Base-by-base conservation (phyloP, 2,329 filamentous ascomycete species). In the Penicillium expansum region DNA sequence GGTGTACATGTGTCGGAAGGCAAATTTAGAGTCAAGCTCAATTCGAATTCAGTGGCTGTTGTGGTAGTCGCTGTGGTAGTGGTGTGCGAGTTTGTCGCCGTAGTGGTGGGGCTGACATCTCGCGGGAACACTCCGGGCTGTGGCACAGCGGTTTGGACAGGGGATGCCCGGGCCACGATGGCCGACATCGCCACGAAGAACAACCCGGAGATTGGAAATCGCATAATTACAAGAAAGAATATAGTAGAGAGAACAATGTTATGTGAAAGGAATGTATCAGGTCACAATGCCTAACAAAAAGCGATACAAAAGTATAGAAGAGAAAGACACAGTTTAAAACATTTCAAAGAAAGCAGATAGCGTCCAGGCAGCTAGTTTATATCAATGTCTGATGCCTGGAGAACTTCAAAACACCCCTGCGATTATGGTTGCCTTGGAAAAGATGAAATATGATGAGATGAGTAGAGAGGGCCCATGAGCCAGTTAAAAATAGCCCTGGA, bases 1-100 rank as follows among this genome's bases (percentile, higher is more conserved):
- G 61, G 61, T 10, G 51, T 61, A 52, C 64, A 67, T 5, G 61
- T 62, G 35, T 54, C 49, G 22, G 61, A 24, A 5, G 57, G 55
- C 20, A 59, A 38, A 33, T 54, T 30, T 16, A 57, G 20, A 9
- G 20, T 39, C 35, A 54, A 41, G 0, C 27, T 33, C 10, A 48
- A 33, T 16, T 48, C 10, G n/a, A 54, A 41, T 3, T 18, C 52
- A 13, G 35, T 41, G 13, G 22, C n/a, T 27, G 35, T 54, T 1
- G 51, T 48, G 8, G 43, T 54, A 16, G 43, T 41, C 10, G 51
- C 51, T 41, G 35, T 54, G 10, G 50, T 45, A 18, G 51, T 48
- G 14, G 51, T 20, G 27, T 48, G 43, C 8, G 43, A 18, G 27
- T 27, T 35, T 0, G 43, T 41, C 27, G 43, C 35, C 10, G 52